Evolutionary conservation across 2,329 filamentous ascomycete species (phyloP).

Genomic region (Neoarthrinium moseri): DNA sequence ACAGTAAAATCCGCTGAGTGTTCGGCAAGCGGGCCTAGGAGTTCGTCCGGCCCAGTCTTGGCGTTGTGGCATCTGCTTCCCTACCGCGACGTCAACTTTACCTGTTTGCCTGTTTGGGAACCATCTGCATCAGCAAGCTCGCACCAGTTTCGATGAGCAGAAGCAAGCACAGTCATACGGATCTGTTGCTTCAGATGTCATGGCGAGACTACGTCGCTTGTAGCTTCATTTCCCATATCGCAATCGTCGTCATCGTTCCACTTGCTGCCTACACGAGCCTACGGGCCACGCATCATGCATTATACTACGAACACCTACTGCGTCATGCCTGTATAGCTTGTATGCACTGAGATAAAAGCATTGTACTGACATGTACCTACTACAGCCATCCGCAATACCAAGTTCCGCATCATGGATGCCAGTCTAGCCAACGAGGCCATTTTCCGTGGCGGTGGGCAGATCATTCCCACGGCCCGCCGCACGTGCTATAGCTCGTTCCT

Average conservation of each 20-base stretch:
- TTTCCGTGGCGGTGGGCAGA: constrained; percentile 91
- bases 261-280: not conserved
- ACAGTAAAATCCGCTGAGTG: not conserved
- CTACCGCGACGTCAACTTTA: too few species aligned
- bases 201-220: too few species aligned
- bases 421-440: constrained; percentile 86
- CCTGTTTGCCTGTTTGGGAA: not conserved
- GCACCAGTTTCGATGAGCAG: not conserved
- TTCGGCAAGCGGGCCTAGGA: constrained; percentile 6
- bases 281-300: too few species aligned
- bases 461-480: constrained; percentile 90
- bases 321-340: too few species aligned
- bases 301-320: constrained; percentile 24
- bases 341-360: too few species aligned
- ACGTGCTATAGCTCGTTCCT: constrained; percentile 96
- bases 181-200: too few species aligned
- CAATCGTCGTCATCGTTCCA: not conserved
- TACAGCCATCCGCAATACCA: constrained; percentile 92
- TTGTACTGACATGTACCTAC: too few species aligned
- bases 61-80: not conserved
- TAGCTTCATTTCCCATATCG: not conserved
- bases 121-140: not conserved
- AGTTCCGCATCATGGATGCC: constrained; percentile 94
- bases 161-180: too few species aligned
- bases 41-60: constrained; percentile 7